phyloP scores from a whole-genome alignment of 805 yeast genomes.

The Wickerhamiella dianesei region DNA sequence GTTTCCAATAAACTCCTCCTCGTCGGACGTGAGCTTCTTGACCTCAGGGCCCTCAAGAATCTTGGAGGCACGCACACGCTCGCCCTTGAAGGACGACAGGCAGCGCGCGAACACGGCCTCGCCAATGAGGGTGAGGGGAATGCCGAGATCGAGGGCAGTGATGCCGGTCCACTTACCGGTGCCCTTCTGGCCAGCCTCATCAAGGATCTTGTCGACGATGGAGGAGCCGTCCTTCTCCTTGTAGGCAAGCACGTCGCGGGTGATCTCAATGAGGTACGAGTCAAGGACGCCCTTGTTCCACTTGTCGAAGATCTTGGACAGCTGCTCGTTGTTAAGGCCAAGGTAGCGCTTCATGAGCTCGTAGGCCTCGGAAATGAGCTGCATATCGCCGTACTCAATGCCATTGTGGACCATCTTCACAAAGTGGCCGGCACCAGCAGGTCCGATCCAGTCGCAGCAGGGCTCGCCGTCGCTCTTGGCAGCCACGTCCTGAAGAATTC shows the following conservation, averaged over 20 bases:
- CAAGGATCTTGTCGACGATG: constrained; percentile 90
- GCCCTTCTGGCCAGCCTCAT: constrained; percentile 98
- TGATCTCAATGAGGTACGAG: constrained; percentile 92
- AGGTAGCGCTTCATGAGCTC: constrained; percentile 91
- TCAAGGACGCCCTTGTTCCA: constrained; percentile 98
- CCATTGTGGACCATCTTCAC: constrained; percentile 99
- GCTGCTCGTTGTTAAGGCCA: constrained; percentile 79
- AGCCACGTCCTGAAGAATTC: constrained; percentile 87
- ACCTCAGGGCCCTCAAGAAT: constrained; percentile 67
- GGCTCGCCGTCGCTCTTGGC: constrained; percentile 98
- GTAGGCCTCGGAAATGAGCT: constrained; percentile 94
- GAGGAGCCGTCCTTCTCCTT: constrained; percentile 86
- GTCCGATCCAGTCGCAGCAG: constrained; percentile 99
- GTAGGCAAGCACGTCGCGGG: constrained; percentile 84
- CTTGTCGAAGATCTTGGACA: constrained; percentile 75
- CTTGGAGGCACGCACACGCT: constrained; percentile 77
- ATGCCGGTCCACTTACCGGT: constrained; percentile 99
- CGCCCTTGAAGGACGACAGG: constrained; percentile 80
- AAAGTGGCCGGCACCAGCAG: constrained; percentile 97
- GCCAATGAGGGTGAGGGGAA: constrained; percentile 96
- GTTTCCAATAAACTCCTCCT: constrained; percentile 73
- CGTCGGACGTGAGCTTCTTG: constrained; percentile 57
- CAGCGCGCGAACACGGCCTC: constrained; percentile 98
- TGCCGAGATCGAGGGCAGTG: constrained; percentile 93
- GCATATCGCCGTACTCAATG: constrained; percentile 99